Conservation (phyloP, 495 filamentous ascomycete species). For the Niebla homalea region DNA sequence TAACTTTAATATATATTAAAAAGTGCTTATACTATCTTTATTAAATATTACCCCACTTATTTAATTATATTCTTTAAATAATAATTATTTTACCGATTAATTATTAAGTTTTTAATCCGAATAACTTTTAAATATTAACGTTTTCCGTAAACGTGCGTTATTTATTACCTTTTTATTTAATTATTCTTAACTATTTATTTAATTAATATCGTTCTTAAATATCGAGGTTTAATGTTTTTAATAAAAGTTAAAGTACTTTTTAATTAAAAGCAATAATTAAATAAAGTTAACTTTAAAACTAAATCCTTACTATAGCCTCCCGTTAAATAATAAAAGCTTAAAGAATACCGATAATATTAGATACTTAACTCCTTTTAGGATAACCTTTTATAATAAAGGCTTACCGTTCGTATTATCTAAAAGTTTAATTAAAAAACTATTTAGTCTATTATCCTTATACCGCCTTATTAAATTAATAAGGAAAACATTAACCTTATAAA, state of each 20-base stretch:
- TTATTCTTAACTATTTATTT: neutral
- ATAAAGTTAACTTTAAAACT: too few species aligned
- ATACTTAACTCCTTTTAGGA: slow-evolving; percentile 7
- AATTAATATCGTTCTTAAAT: too few species aligned
- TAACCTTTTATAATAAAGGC: too few species aligned
- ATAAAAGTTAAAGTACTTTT: neutral
- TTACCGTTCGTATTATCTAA: slow-evolving; percentile 10
- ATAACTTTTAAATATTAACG: too few species aligned
- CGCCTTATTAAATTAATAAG: too few species aligned
- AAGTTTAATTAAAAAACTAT: slow-evolving; percentile 17
- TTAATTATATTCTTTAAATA: too few species aligned
- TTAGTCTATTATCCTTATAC: too few species aligned
- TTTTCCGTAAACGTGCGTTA: neutral
- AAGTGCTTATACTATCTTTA: neutral
- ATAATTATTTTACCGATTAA: too few species aligned
- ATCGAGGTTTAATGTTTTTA: too few species aligned
- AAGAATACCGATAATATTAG: too few species aligned
- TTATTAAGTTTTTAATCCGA: too few species aligned
- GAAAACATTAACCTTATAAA: slow-evolving; percentile 8
- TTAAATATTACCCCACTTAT: neutral
- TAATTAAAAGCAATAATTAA: neutral
- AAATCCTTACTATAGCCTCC: neutral
- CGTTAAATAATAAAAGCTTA: too few species aligned
- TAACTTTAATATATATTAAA: neutral
- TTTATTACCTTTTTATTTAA: neutral